These are phyloP conservation scores for Stenocarpella maydis DNA, from an alignment of 2,329 filamentous ascomycete species.

Conservation along the genomic window DNA sequence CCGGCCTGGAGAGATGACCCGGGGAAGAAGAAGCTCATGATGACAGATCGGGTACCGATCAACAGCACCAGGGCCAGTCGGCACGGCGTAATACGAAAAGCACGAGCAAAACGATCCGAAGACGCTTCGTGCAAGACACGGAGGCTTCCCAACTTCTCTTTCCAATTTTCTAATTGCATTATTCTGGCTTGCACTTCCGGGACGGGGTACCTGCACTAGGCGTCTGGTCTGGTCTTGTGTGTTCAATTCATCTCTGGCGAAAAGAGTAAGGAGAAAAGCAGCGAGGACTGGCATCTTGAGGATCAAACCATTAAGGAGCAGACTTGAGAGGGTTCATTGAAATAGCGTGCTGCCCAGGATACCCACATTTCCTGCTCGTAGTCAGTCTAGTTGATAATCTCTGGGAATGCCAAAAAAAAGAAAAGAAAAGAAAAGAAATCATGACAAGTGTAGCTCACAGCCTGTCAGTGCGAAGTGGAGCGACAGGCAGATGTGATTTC, in stretches of 20 bases:
- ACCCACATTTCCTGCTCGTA: constrained; percentile 22
- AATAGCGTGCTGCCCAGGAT: constrained; percentile 16
- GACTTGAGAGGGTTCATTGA: background rate
- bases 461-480: background rate
- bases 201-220: constrained; percentile 1
- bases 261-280: constrained; percentile 9
- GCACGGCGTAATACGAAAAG: background rate
- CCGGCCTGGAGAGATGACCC: background rate
- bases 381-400: constrained; percentile 27
- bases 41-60: background rate
- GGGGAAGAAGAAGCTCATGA: background rate
- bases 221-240: background rate
- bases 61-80: background rate
- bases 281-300: constrained; percentile 10
- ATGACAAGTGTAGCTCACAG: background rate
- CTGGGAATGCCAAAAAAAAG: constrained; percentile 18
- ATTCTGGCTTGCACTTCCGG: constrained; percentile 15
- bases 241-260: background rate
- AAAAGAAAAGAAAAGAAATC: no score
- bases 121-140: constrained; percentile 1
- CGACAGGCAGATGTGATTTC: background rate
- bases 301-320: constrained; percentile 1
- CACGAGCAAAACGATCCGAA: background rate
- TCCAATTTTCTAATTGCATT: constrained; percentile 1
- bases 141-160: background rate